Conservation (phyloP, 768 basidiomycete species). For the Leccinum rimulosum region DNA sequence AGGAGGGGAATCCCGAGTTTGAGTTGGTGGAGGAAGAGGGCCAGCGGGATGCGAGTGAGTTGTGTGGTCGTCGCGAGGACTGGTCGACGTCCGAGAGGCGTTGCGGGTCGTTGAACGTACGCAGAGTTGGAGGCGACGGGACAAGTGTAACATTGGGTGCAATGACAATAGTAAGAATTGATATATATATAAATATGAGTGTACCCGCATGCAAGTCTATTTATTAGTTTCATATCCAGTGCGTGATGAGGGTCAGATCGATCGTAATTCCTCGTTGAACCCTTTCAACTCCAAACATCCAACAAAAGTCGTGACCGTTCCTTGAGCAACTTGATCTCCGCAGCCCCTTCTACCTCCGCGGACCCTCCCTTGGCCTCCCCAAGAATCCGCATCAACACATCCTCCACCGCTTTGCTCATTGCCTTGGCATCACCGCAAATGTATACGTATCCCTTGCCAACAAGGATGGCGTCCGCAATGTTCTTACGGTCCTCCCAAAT, state of each 20-base stretch:
- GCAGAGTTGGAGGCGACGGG: neutral
- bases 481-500: slow-evolving; percentile 84
- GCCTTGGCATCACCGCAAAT: slow-evolving; percentile 96
- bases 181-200: neutral
- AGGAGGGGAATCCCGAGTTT: neutral
- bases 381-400: slow-evolving; percentile 76
- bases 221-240: slow-evolving; percentile 13
- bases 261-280: neutral
- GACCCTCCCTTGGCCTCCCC: slow-evolving; percentile 93
- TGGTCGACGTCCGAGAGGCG: neutral
- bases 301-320: slow-evolving; percentile 85
- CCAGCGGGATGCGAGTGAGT: neutral
- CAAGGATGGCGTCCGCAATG: slow-evolving; percentile 85
- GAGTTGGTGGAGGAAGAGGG: neutral
- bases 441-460: slow-evolving; percentile 96
- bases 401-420: slow-evolving; percentile 96
- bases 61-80: neutral
- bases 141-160: slow-evolving; percentile 19
- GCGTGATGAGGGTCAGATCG: neutral
- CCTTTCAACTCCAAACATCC: slow-evolving; percentile 83
- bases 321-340: slow-evolving; percentile 93
- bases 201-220: slow-evolving; percentile 14
- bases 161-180: neutral
- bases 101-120: neutral
- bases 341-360: slow-evolving; percentile 81